Evolutionary conservation across 371 early-diverging fungal species (phyloP).

Genomic region (Chytridium lagenaria): DNA sequence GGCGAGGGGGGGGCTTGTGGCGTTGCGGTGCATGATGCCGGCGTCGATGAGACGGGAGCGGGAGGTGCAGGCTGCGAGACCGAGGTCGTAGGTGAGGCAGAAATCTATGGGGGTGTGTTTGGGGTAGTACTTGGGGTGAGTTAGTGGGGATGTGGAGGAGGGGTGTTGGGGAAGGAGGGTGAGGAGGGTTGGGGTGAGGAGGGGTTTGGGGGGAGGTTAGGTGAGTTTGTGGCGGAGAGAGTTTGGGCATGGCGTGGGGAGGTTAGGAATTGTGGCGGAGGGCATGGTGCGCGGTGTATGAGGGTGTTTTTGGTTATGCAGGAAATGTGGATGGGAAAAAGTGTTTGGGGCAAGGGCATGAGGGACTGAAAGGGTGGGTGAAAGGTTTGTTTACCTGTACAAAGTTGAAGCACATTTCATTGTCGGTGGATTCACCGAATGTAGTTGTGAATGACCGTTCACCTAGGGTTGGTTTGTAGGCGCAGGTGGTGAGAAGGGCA

Average conservation of each 20-base stretch:
- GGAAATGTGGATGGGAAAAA: too few relatives aligned
- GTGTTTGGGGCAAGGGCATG: too few relatives aligned
- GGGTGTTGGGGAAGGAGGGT: too few relatives aligned
- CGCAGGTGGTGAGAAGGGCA: constrained; percentile 14
- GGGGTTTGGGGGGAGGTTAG: too few relatives aligned
- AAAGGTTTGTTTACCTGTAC: background rate
- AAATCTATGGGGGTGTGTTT: background rate
- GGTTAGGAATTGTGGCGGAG: too few relatives aligned
- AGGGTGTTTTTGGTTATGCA: too few relatives aligned
- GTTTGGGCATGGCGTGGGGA: too few relatives aligned
- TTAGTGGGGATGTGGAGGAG: too few relatives aligned
- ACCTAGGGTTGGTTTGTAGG: constrained; percentile 1
- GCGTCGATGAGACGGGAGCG: background rate
- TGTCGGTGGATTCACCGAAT: background rate
- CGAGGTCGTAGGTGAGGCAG: background rate
- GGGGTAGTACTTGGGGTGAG: background rate
- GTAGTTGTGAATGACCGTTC: background rate
- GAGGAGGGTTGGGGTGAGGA: too few relatives aligned
- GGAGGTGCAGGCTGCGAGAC: background rate
- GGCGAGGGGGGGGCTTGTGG: background rate
- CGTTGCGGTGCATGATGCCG: background rate
- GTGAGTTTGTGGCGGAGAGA: too few relatives aligned
- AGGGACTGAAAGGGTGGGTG: too few relatives aligned
- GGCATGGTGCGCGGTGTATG: too few relatives aligned
- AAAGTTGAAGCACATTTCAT: constrained; percentile 28